Conservation (phyloP, 164 flowering plant genomes). For the Echeveria elegans region DNA sequence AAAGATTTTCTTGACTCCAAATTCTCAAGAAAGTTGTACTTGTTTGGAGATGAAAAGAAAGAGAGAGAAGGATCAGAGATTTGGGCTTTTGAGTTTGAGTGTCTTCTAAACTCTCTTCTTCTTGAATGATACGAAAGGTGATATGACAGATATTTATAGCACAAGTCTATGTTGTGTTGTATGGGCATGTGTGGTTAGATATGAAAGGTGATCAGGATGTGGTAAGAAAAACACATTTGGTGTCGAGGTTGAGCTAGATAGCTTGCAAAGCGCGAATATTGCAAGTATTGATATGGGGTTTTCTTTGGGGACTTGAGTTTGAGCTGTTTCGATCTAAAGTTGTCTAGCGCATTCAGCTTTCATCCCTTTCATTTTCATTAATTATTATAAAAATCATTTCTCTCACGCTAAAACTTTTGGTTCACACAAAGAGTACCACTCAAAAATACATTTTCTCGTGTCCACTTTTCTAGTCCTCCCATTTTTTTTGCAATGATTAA, state of each 20-base stretch:
- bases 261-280: conserved; percentile 11
- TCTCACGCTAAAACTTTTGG: neutral
- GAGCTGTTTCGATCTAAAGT: neutral
- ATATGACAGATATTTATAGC: neutral
- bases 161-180: neutral
- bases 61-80: neutral
- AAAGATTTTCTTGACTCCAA: neutral
- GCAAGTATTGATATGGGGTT: neutral
- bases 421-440: neutral
- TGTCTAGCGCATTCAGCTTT: neutral
- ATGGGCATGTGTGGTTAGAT: neutral
- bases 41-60: neutral
- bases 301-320: neutral
- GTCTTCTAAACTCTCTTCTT: neutral
- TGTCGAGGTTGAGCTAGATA: neutral
- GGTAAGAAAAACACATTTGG: neutral
- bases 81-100: neutral
- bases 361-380: neutral
- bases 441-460: no score
- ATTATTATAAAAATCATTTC: neutral
- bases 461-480: no score
- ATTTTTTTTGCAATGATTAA: neutral
- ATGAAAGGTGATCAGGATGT: neutral
- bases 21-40: neutral
- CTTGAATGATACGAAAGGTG: neutral